Base-by-base conservation (phyloP, 139 green algal genomes). In the Chlamydomonas schloesseri region DNA sequence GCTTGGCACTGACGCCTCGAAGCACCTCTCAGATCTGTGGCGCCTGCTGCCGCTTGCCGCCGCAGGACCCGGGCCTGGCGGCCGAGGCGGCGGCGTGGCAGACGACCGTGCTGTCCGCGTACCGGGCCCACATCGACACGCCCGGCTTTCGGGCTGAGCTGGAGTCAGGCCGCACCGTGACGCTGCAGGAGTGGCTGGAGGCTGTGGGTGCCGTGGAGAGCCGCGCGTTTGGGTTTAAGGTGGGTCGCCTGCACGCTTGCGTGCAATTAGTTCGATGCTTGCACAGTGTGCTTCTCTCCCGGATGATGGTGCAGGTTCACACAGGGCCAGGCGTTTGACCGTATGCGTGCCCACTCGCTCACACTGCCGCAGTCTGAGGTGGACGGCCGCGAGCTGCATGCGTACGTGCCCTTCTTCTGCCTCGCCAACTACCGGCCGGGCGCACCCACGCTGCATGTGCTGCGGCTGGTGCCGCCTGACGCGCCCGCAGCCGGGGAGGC, bases 371-470 rank as follows among this genome's bases (percentile, higher is more conserved):
- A 88, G 83, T 75, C 57, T 9, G n/a, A 18, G 15, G 71, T 26
- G 28, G 73, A 81, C 31, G 77, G 78, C 21, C 20, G n/a, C 20
- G 29, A 79, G 57, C 50, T 83, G 6, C 72, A 78, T 31, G 83
- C 58, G 3, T 55, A 91, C 31, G 85, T 91, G 65, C 90, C 90
- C 46, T 84, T 91, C 50, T 81, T 93, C 31, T 89, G 91, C 71
- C 65, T 89, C 11, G 90, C 88, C 42, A 93, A 93, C 78, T 88
- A 90, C 47, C 28, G 50, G 24, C 85, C 71, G 28, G 85, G 78
- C 26, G 67, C 57, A 42, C 74, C 46, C 78, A 75, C 78, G 0
- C 21, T 47, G 46, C 78, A 84, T 46, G 65, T 84, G 46, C 65
- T 84, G 29, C 21, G 78, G 62, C 62, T 46, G 37, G 5, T 47